Conservation (phyloP, 345 rosid species). For the Aethionema arabicum region DNA sequence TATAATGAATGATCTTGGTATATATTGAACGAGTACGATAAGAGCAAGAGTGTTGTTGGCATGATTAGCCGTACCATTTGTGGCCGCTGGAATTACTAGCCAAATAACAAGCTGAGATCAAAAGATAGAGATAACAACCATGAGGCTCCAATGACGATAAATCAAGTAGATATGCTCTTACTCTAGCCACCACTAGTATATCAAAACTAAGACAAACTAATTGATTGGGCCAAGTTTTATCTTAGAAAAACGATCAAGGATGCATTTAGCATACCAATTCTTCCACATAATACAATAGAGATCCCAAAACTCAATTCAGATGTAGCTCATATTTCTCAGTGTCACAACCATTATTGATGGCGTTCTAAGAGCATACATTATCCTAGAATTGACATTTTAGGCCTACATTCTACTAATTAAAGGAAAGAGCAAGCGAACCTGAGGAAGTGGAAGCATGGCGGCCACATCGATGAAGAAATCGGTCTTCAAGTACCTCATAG, state of each 20-base stretch:
- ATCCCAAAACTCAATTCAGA: not conserved
- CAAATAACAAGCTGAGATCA: constrained; percentile 61
- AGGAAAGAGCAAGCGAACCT: constrained; percentile 39
- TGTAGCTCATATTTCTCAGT: not conserved
- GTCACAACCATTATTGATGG: not conserved
- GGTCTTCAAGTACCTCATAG: constrained; percentile 56
- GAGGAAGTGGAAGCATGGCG: constrained; percentile 84
- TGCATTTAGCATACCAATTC: not conserved
- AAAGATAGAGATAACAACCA: constrained; percentile 23
- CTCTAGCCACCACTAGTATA: not conserved
- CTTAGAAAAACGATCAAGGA: not conserved
- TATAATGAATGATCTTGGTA: constrained; percentile 74
- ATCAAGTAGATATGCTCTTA: not conserved
- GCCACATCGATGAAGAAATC: constrained; percentile 80
- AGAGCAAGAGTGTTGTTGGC: constrained; percentile 66
- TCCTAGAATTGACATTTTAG: not conserved
- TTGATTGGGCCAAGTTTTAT: not conserved
- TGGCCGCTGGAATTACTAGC: constrained; percentile 63
- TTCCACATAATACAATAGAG: not conserved
- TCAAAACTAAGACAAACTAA: not conserved
- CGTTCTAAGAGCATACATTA: not conserved
- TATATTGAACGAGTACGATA: constrained; percentile 69
- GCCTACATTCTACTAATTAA: constrained; percentile 2
- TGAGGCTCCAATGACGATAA: not conserved
- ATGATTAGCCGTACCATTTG: constrained; percentile 52